A percentile compares a stretch with the other conserved stretches of the same genome.
phyloP scores from a whole-genome alignment of 306 rosid species.

The Nissolia schottii region DNA sequence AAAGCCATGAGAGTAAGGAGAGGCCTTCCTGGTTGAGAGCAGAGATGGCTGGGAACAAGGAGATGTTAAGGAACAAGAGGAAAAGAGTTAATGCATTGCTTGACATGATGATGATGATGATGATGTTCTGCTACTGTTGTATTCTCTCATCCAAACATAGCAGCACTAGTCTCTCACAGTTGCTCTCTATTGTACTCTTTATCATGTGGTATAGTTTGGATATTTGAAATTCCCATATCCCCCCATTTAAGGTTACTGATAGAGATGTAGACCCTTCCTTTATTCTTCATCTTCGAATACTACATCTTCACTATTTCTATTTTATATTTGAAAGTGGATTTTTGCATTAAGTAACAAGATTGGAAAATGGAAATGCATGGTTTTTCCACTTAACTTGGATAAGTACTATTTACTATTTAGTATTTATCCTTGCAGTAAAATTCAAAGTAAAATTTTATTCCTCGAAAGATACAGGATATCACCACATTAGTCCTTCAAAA shows the following conservation, averaged over 20 bases:
- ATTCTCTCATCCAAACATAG: constrained; percentile 53
- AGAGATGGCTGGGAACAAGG: constrained; percentile 50
- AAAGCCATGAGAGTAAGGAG: constrained; percentile 88
- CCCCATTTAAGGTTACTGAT: constrained; percentile 31
- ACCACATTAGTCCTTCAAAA: too few relatives aligned
- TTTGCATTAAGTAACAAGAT: not conserved
- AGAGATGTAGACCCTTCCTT: constrained; percentile 32
- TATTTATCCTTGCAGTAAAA: not conserved
- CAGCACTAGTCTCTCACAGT: constrained; percentile 32
- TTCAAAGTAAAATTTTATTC: too few relatives aligned
- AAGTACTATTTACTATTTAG: not conserved
- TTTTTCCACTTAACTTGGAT: constrained; percentile 19
- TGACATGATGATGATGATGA: constrained; percentile 63
- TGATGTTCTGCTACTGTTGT: constrained; percentile 38
- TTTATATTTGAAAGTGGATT: constrained; percentile 20
- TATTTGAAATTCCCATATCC: constrained; percentile 27
- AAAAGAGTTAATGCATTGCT: constrained; percentile 49
- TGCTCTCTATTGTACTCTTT: constrained; percentile 37
- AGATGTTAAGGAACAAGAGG: constrained; percentile 56
- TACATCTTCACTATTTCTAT: constrained; percentile 10
- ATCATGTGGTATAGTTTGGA: constrained; percentile 25
- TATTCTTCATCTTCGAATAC: constrained; percentile 16
- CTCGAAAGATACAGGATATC: too few relatives aligned
- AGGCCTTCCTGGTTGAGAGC: constrained; percentile 85
- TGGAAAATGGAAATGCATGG: constrained; percentile 8